Conservation (phyloP, 1,139 yeast genomes). For the Petasospora fabianii region DNA sequence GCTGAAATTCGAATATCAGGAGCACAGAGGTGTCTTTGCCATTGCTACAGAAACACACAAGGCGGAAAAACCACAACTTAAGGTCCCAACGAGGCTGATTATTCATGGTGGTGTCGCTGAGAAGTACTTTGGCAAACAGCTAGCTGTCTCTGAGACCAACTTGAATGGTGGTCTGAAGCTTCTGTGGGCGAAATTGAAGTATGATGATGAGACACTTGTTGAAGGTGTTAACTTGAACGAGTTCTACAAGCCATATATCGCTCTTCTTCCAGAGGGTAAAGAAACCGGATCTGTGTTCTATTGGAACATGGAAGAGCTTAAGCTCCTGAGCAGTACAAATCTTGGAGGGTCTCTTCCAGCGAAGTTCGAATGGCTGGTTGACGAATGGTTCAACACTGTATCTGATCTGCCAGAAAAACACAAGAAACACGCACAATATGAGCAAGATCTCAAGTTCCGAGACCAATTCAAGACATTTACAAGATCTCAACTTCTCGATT, state of each 20-base stretch:
- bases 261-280: slow-evolving; percentile 49
- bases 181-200: slow-evolving; percentile 41
- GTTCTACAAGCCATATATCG: slow-evolving; percentile 45
- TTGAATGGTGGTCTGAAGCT: slow-evolving; percentile 41
- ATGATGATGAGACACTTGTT: slow-evolving; percentile 26
- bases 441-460: slow-evolving; percentile 12
- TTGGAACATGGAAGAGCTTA: slow-evolving; percentile 52
- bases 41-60: slow-evolving; percentile 23
- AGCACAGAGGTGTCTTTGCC: slow-evolving; percentile 41
- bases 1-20: slow-evolving; percentile 30
- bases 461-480: slow-evolving; percentile 2
- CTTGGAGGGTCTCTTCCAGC: slow-evolving; percentile 36
- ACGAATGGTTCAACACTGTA: slow-evolving; percentile 29
- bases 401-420: slow-evolving; percentile 9
- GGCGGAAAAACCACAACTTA: slow-evolving; percentile 26
- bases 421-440: background rate
- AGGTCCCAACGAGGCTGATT: slow-evolving; percentile 39
- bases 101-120: slow-evolving; percentile 43
- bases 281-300: slow-evolving; percentile 55
- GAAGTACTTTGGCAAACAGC: slow-evolving; percentile 32
- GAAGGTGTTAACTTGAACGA: slow-evolving; percentile 19
- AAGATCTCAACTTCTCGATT: slow-evolving; percentile 7
- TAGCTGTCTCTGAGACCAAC: slow-evolving; percentile 34
- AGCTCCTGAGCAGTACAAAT: slow-evolving; percentile 59
- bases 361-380: slow-evolving; percentile 30